A percentile compares a stretch with the other conserved stretches of the same genome.
These are phyloP conservation scores for Daldinia sp. DNA, from an alignment of 2,329 filamentous ascomycete species.

Conservation along the genomic window DNA sequence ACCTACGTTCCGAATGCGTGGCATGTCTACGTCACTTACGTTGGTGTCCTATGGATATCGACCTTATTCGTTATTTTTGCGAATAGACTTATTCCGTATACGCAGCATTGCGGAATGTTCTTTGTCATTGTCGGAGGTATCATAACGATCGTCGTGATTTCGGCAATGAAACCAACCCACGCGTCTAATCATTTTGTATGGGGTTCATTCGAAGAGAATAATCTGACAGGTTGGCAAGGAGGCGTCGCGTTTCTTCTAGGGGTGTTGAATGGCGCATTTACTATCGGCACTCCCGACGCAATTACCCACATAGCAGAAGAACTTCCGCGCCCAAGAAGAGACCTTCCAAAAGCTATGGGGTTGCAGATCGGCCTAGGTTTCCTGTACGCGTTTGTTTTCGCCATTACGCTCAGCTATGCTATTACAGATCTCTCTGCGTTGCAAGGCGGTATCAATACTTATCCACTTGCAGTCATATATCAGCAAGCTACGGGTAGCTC, in stretches of 20 bases:
- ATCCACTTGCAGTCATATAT: conserved; percentile 71
- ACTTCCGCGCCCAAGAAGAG: conserved; percentile 56
- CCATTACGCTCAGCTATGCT: conserved; percentile 61
- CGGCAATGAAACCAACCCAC: conserved; percentile 61
- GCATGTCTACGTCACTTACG: conserved; percentile 67
- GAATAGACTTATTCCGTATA: conserved; percentile 64
- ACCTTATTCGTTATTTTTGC: conserved; percentile 62
- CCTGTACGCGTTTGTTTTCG: conserved; percentile 60
- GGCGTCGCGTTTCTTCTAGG: conserved; percentile 72
- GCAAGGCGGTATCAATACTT: conserved; percentile 59
- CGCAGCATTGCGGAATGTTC: conserved; percentile 61
- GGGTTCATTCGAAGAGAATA: conserved; percentile 56
- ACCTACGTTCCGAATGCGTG: conserved; percentile 59
- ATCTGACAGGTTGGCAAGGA: conserved; percentile 60
- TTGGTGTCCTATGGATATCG: conserved; percentile 63
- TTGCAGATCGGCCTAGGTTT: conserved; percentile 57
- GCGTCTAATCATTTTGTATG: conserved; percentile 63
- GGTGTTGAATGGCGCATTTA: conserved; percentile 73
- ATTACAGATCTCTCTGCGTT: conserved; percentile 64
- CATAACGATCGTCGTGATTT: conserved; percentile 60
- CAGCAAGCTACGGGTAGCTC: conserved; percentile 59
- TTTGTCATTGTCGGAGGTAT: conserved; percentile 62
- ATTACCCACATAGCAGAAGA: conserved; percentile 70
- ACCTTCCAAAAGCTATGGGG: conserved; percentile 60
- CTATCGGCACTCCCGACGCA: conserved; percentile 70